These are phyloP conservation scores for Fusarium sublunatum DNA, from an alignment of 2,329 filamentous ascomycete species.

Conservation along the genomic window DNA sequence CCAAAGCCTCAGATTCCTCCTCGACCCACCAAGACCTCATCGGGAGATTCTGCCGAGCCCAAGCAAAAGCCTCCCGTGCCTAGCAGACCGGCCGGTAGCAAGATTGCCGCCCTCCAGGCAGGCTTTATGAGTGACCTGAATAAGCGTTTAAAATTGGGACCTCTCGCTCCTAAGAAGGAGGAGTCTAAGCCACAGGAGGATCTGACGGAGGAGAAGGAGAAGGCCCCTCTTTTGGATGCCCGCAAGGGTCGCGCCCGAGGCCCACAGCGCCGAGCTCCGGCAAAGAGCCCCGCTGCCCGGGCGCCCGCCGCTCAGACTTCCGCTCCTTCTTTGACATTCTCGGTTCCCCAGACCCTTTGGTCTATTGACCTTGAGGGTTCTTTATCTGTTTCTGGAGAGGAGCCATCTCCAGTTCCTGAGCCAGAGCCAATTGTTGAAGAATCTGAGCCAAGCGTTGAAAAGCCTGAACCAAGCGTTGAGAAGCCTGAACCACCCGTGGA, in stretches of 20 bases:
- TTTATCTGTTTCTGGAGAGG: conserved; percentile 47
- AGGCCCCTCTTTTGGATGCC: conserved; percentile 85
- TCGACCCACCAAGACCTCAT: conserved; percentile 66
- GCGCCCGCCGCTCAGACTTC: conserved; percentile 49
- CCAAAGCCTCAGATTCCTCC: conserved; percentile 71
- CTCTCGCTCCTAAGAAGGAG: conserved; percentile 81
- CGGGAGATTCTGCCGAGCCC: conserved; percentile 55
- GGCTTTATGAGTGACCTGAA: conserved; percentile 95
- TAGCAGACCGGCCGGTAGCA: conserved; percentile 77
- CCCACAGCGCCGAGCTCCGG: conserved; percentile 79
- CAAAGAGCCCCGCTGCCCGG: conserved; percentile 58
- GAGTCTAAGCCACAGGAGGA: conserved; percentile 70
- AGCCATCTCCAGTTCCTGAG: conserved; percentile 27
- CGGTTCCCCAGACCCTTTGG: conserved; percentile 61
- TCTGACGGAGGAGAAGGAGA: conserved; percentile 69
- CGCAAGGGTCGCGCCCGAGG: conserved; percentile 91
- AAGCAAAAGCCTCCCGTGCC: conserved; percentile 90
- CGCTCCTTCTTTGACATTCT: conserved; percentile 59
- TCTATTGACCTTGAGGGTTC: conserved; percentile 63
- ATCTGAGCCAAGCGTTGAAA: conserved; percentile 4
- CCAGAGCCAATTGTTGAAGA: conserved; percentile 17
- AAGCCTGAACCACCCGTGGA: not conserved
- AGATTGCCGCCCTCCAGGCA: conserved; percentile 90
- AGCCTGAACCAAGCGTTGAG: conserved; percentile 11
- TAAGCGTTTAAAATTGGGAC: conserved; percentile 86